Evolutionary conservation across 176 grass and related monocot genomes (phyloP), one percentile per base, ranked within the genome.

Genomic region (Rhynchospora breviuscula): DNA sequence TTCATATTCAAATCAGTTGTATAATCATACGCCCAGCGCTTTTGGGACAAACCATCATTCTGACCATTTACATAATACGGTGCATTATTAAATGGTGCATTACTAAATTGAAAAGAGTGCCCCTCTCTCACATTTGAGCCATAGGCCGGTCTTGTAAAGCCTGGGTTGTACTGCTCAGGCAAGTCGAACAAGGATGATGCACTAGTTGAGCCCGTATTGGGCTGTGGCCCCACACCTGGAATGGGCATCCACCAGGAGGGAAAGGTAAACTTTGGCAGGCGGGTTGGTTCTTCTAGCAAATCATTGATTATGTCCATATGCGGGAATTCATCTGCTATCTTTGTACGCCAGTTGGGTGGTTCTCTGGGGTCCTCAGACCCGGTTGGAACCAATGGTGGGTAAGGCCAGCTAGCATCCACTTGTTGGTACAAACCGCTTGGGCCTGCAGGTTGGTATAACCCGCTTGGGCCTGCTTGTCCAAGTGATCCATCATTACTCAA

Each of bases 301-400:
- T 94, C 94, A 89, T 97, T 92, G 81, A 94, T 97, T 75, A 97
- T 97, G 83, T 92, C 94, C 87, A 97, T 87, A 81, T 97, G 94
- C 0, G 94, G 94, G 56, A 97, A 97, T 74, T 97, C 94, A 69
- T 97, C 90, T 9, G 83, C 88, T 45, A 92, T 70, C 49, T 77
- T 77, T 11, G 73, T 10, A 57, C 73, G 73, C 73, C 73, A 77
- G 14, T 77, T 77, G 23, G 23, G 73, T 77, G 73, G 73, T 31
- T 77, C 73, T 56, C 49, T 56, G 12, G 10, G 67, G 62, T 22
- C 68, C 69, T 83, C 57, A 21, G 54, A 67, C 80, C 45, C 82
- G 67, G 77, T 83, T n/a, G 35, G 70, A 70, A 14, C 71, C 12
- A 83, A 17, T 10, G 18, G 80, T 59, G 59, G 86, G 57, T 19